Conservation (phyloP, 148 eudicot species). For the Rhododendron vialii region DNA sequence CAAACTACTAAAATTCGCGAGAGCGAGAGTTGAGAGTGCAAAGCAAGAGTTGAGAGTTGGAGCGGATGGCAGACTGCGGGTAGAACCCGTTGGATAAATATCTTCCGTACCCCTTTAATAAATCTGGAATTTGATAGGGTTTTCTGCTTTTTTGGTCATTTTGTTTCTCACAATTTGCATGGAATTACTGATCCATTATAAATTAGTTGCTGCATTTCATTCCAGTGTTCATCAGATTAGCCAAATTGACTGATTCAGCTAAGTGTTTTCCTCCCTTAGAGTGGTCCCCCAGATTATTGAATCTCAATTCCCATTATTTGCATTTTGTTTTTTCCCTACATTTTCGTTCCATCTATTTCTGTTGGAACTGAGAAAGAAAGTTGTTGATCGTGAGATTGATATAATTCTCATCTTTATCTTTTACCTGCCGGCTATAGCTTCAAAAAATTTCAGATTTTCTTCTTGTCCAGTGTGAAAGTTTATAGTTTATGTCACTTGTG, state of each 20-base stretch:
- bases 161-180: not conserved
- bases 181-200: not conserved
- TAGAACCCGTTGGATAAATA: not conserved
- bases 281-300: not conserved
- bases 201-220: not conserved
- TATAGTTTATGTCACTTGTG: too few relatives aligned
- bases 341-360: not conserved
- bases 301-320: not conserved
- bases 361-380: not conserved
- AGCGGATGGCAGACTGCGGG: not conserved
- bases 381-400: not conserved
- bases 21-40: not conserved
- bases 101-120: not conserved
- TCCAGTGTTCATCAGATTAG: not conserved
- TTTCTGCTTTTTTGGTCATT: not conserved
- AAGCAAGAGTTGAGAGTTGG: not conserved
- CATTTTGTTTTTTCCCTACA: not conserved
- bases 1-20: too few relatives aligned
- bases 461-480: too few relatives aligned
- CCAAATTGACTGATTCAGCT: not conserved
- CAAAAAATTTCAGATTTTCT: not conserved
- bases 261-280: not conserved
- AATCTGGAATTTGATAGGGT: not conserved
- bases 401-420: not conserved
- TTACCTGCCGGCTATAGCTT: too few relatives aligned